Percentiles rank a stretch among this genome's conserved stretches.
Evolutionary conservation across 805 yeast species (phyloP).

Genomic region (Blastobotrys attinorum): DNA sequence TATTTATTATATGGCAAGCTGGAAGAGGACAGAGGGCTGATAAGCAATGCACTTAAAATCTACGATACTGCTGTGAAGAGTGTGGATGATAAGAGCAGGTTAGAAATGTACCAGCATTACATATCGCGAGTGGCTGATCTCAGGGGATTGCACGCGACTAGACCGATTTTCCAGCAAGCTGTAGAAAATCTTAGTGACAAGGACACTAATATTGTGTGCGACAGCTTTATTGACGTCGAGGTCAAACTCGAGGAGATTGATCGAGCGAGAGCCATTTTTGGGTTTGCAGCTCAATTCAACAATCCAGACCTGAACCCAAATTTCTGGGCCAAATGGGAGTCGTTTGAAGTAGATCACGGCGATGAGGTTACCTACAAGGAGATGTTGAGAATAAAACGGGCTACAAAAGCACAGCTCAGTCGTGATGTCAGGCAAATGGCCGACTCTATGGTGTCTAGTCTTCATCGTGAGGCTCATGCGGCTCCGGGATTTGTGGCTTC

Average conservation of each 20-base stretch:
- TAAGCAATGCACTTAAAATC: conserved; percentile 42
- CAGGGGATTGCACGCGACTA: conserved; percentile 36
- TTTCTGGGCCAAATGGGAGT: conserved; percentile 65
- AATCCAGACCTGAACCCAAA: conserved; percentile 25
- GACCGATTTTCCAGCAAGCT: conserved; percentile 47
- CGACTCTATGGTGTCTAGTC: not conserved
- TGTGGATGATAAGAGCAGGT: conserved; percentile 24
- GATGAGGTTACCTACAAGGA: conserved; percentile 62
- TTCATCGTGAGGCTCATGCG: conserved; percentile 10
- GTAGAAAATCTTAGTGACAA: conserved; percentile 39
- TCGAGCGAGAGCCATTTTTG: conserved; percentile 57
- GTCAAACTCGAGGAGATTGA: conserved; percentile 39
- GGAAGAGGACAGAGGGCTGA: conserved; percentile 50
- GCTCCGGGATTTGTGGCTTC: conserved; percentile 21
- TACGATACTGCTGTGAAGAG: conserved; percentile 36
- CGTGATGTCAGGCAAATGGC: conserved; percentile 12
- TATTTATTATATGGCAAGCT: conserved; percentile 50
- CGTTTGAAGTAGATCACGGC: conserved; percentile 68
- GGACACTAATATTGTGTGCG: conserved; percentile 36
- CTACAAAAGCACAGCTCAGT: conserved; percentile 25
- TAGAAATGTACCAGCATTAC: conserved; percentile 38
- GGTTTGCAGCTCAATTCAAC: conserved; percentile 42
- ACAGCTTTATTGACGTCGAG: conserved; percentile 55
- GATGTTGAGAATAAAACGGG: conserved; percentile 57
- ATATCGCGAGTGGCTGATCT: conserved; percentile 34